Evolutionary conservation across 106 monocot genomes (phyloP).

Genomic region (Dendrobium nobile): DNA sequence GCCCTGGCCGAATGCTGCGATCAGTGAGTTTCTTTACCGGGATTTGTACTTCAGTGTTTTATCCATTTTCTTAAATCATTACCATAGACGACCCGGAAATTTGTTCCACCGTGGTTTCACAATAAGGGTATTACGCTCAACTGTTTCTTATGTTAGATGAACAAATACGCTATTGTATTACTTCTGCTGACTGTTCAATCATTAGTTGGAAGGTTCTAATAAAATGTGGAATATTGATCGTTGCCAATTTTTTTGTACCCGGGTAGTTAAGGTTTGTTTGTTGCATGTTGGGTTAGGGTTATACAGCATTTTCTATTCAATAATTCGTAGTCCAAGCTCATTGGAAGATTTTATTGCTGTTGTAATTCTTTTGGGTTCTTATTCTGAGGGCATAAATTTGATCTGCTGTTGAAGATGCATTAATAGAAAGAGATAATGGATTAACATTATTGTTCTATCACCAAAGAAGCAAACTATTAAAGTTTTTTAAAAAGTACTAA

Average conservation of each 20-base stretch:
- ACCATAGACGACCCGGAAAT: not conserved
- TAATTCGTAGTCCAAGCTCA: not conserved
- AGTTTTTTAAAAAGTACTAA: not conserved
- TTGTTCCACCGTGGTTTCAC: not conserved
- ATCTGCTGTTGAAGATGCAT: not conserved
- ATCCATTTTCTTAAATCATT: not conserved
- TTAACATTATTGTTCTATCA: not conserved
- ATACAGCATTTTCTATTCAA: not conserved
- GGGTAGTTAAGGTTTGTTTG: not conserved
- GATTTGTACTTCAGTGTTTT: not conserved
- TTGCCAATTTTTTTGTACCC: not conserved
- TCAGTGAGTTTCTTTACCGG: conserved; percentile 36
- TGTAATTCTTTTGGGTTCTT: conserved; percentile 3
- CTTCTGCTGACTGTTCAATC: not conserved
- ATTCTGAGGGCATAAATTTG: not conserved
- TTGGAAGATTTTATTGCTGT: not conserved
- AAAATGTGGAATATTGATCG: not conserved
- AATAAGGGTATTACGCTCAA: not conserved
- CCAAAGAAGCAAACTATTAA: not conserved
- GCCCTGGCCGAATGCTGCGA: conserved; percentile 76
- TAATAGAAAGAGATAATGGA: not conserved
- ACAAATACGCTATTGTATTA: not conserved
- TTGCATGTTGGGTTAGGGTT: not conserved
- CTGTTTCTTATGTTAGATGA: not conserved
- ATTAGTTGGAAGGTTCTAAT: not conserved